Base-by-base conservation (phyloP, 148 eudicot genomes). In the Drosera capensis region DNA sequence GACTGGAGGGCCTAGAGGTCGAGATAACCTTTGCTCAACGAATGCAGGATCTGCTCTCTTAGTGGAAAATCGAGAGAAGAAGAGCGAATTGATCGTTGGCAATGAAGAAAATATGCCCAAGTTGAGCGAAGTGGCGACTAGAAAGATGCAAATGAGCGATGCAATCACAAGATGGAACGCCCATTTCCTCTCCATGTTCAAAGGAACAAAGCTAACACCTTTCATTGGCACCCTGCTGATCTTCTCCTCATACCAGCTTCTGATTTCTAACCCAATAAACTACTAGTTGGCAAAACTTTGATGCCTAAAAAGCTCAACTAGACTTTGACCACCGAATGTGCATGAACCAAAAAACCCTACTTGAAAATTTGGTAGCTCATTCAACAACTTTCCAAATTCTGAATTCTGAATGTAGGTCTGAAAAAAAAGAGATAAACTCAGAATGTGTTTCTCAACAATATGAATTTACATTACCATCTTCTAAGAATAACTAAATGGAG, bases 121-220 rank as follows among this genome's bases (percentile, higher is more conserved):
- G 31, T 81, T 86, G 65, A 86, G 78, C 29, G 72, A 63, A 45
- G 83, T 69, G 23, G 68, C 86, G 14, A 81, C 13, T 8, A 86
- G 68, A 47, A 81, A 80, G 26, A 86, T 20, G 35, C 78, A 76
- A 25, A 86, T 14, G 7, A 78, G 55, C 1, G 77, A 72, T 45
- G 64, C 72, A 17, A 71, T 31, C 19, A 71, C 72, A 38, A 86
- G 74, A 23, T 80, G 79, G 51, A 72, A 75, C 44, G 74, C 68
- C 86, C 93, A 86, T 62, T 54, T 81, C 55, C 72, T 81, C 63
- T 78, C 92, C 61, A 67, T 31, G 49, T 66, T 68, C 17, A 17
- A 39, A 7, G 43, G 18, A 3, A 17, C 43, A 18, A 23, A 7
- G 1, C 20, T 23, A 20, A 4, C 11, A 14, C 14, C 6, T 19